These are phyloP conservation scores for Lichtheimia ramosa DNA, from an alignment of 371 early-diverging fungal genomes.

Conservation along the genomic window DNA sequence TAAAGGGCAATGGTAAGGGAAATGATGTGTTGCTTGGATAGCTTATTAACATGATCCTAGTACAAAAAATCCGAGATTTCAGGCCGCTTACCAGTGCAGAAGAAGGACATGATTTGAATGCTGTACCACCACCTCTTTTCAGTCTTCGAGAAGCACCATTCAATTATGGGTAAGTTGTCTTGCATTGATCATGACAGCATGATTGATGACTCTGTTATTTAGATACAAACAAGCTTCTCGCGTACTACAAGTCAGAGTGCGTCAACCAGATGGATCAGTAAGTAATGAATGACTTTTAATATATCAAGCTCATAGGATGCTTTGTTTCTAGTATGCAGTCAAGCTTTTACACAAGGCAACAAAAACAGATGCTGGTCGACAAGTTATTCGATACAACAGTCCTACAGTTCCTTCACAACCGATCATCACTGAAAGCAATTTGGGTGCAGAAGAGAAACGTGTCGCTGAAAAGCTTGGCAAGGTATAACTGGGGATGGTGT, in stretches of 20 bases:
- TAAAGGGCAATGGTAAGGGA: conserved; percentile 40
- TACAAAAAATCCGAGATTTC: too few species aligned
- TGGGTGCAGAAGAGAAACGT: neutral
- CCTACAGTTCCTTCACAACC: neutral
- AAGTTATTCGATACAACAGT: neutral
- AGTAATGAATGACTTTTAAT: conserved; percentile 2
- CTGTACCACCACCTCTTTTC: conserved; percentile 60
- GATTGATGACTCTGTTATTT: neutral
- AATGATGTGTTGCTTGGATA: neutral
- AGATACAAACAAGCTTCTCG: conserved; percentile 53
- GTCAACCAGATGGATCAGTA: conserved; percentile 50
- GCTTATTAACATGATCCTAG: neutral
- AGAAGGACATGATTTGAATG: too few species aligned
- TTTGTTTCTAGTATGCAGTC: conserved; percentile 22
- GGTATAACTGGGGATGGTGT: neutral
- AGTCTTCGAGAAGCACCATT: conserved; percentile 38
- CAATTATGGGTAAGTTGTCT: conserved; percentile 48
- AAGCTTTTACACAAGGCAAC: conserved; percentile 26
- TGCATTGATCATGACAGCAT: too few species aligned
- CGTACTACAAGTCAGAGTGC: conserved; percentile 44
- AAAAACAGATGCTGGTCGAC: neutral
- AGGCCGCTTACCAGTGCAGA: too few species aligned
- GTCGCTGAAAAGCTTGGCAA: neutral
- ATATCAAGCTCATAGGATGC: too few species aligned
- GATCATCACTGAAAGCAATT: neutral